Base-by-base conservation (phyloP, 75 land plant genomes). In the Larix kaempferi region DNA sequence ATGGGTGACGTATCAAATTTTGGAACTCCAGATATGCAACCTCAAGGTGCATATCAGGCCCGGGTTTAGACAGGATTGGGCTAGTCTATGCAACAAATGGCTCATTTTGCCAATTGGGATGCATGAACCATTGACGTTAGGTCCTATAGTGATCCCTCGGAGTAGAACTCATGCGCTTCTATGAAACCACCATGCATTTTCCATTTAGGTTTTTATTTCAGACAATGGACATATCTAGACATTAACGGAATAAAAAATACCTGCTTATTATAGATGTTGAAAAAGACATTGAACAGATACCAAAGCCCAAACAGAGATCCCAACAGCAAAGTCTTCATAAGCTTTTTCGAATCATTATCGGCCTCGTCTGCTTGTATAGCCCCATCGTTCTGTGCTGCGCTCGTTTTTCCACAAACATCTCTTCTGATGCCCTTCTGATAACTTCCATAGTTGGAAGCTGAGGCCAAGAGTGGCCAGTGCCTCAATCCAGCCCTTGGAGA, bases 201-300 rank as follows among this genome's bases (percentile, higher is more conserved):
- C 52, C 52, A 49, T 49, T 49, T 49, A 8, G 0, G 52, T 49
- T 44, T 49, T 49, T 10, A 2, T 49, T 49, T 49, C 54, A 49
- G 54, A 49, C 12, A 49, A 49, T 49, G 54, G 12, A 49, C 54
- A 49, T 49, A 49, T 49, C 1, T 49, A 49, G 54, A 49, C 54
- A 49, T 49, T 49, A 49, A 49, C 54, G 10, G 54, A 49, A 49
- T 11, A 49, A 49, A 49, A 10, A 11, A 10, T 60, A 60, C 62
- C 95, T 95, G 94, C 79, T 95, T 95, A 87, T 94, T 94, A 82
- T 93, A 94, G 78, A 95, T 91, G 76, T 95, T 95, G 91, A 95
- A 94, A 86, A 87, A 94, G 81, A 94, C 94, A 78, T 95, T 95
- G 91, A 95, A 95, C 54, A 90, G 74, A 73, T 91, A 94, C 98